phyloP scores from a whole-genome alignment of 2,329 filamentous ascomycete species.

The Sclerotiophoma versabilis region DNA sequence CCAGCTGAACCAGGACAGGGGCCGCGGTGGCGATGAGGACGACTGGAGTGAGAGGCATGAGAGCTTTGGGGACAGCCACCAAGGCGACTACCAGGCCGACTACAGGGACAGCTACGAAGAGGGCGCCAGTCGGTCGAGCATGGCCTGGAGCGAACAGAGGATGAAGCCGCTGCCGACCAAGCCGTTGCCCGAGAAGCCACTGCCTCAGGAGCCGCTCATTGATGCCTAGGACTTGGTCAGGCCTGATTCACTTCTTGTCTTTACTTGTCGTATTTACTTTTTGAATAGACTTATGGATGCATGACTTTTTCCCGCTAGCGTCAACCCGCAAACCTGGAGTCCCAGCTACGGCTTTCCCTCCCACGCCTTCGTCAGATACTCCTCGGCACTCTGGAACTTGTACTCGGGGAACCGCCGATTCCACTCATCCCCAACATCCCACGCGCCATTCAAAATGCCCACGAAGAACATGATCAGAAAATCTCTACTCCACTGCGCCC shows the following conservation, averaged over 20 bases:
- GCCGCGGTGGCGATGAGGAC: constrained; percentile 32
- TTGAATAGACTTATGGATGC: no score
- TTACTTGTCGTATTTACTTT: no score
- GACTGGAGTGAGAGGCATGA: not conserved
- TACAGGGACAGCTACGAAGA: constrained; percentile 39
- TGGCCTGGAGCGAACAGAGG: constrained; percentile 30
- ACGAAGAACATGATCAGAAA: constrained; percentile 54
- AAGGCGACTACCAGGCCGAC: constrained; percentile 17
- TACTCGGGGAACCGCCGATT: constrained; percentile 57
- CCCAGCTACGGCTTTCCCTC: constrained; percentile 48
- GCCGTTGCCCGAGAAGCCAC: constrained; percentile 45
- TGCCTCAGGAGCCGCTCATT: constrained; percentile 45
- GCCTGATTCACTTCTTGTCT: no score
- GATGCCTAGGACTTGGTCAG: no score
- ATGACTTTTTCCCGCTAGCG: no score
- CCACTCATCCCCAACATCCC: constrained; percentile 55
- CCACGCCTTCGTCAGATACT: constrained; percentile 55
- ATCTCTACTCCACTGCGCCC: constrained; percentile 43
- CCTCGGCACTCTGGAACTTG: constrained; percentile 51
- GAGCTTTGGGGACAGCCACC: constrained; percentile 18
- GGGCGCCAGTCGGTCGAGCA: constrained; percentile 14
- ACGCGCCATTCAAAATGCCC: constrained; percentile 52
- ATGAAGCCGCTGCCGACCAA: constrained; percentile 40
- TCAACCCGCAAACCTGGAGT: no score
- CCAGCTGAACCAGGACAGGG: constrained; percentile 31